These are phyloP conservation scores for Agaricus subrufescens DNA, from an alignment of 768 basidiomycete species.

Conservation along the genomic window DNA sequence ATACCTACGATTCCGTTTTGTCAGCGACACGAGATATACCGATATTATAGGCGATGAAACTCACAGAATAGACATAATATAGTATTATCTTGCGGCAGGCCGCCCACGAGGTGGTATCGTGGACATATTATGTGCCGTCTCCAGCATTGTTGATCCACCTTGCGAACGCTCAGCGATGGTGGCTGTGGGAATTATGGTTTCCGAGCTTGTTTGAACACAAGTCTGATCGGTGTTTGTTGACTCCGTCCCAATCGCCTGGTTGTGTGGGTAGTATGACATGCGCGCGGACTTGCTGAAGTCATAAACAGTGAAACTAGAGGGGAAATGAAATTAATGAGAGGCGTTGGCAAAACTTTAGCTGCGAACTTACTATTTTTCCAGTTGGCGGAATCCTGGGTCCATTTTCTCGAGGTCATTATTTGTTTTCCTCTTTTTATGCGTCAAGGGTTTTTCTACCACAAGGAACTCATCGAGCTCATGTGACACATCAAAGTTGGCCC, in stretches of 20 bases:
- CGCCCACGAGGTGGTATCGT: conserved; percentile 13
- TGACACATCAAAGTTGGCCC: conserved; percentile 96
- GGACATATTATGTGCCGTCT: conserved; percentile 23
- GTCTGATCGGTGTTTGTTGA: conserved; percentile 38
- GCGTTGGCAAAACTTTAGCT: not conserved
- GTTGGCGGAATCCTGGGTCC: conserved; percentile 85
- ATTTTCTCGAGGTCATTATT: conserved; percentile 83
- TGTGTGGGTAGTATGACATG: conserved; percentile 85
- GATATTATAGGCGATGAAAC: not conserved
- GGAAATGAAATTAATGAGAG: not conserved
- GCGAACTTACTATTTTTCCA: conserved; percentile 83
- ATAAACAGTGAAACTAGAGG: conserved; percentile 77
- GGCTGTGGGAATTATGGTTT: conserved; percentile 38
- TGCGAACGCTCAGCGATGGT: conserved; percentile 47
- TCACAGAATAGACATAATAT: conserved; percentile 5
- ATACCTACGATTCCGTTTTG: not conserved
- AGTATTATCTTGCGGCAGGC: not conserved
- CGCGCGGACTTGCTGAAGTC: conserved; percentile 74
- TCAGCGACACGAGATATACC: not conserved
- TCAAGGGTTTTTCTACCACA: conserved; percentile 97
- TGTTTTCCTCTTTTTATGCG: conserved; percentile 87
- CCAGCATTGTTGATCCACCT: conserved; percentile 37
- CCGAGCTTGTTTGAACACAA: conserved; percentile 35
- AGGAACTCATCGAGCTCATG: conserved; percentile 97
- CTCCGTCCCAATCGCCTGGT: conserved; percentile 48